phyloP scores from a whole-genome alignment of 2,329 filamentous ascomycete genomes.

The Ascochyta lentis region DNA sequence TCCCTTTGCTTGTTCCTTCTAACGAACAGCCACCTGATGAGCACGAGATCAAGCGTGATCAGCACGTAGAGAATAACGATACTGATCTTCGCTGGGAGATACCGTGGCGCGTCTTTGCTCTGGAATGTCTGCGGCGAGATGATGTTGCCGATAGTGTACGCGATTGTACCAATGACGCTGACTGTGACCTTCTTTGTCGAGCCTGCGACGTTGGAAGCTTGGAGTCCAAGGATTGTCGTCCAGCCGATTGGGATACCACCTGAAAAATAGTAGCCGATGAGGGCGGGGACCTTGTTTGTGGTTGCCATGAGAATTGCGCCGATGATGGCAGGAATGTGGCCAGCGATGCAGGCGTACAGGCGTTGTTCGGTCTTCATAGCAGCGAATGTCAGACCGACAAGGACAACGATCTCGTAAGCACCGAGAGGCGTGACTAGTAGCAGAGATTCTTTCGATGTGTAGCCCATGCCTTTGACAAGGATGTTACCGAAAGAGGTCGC shows the following conservation, averaged over 20 bases:
- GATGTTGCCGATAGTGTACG: constrained; percentile 52
- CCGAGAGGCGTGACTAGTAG: constrained; percentile 50
- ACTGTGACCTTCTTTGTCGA: constrained; percentile 49
- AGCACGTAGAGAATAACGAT: constrained; percentile 48
- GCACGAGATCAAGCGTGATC: constrained; percentile 38
- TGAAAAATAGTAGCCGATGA: constrained; percentile 37
- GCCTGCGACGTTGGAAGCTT: constrained; percentile 41
- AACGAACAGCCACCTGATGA: constrained; percentile 27
- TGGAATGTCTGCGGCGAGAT: constrained; percentile 54
- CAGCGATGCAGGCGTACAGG: constrained; percentile 46
- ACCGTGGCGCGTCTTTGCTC: constrained; percentile 32
- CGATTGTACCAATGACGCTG: constrained; percentile 43
- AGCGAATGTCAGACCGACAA: constrained; percentile 48
- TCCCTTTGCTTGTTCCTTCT: constrained; percentile 24
- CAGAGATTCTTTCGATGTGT: constrained; percentile 40
- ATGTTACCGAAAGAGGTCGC: constrained; percentile 50
- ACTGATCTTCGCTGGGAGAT: constrained; percentile 49
- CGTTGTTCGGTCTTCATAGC: constrained; percentile 47
- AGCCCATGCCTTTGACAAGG: constrained; percentile 50
- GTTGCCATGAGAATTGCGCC: constrained; percentile 51
- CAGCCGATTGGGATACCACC: constrained; percentile 50
- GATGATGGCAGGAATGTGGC: constrained; percentile 47
- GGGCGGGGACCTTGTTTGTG: constrained; percentile 43
- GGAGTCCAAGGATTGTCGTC: constrained; percentile 49
- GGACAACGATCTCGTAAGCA: constrained; percentile 48